Conservation (phyloP, 2,329 filamentous ascomycete genomes). For the Intubia oerlemansii region DNA sequence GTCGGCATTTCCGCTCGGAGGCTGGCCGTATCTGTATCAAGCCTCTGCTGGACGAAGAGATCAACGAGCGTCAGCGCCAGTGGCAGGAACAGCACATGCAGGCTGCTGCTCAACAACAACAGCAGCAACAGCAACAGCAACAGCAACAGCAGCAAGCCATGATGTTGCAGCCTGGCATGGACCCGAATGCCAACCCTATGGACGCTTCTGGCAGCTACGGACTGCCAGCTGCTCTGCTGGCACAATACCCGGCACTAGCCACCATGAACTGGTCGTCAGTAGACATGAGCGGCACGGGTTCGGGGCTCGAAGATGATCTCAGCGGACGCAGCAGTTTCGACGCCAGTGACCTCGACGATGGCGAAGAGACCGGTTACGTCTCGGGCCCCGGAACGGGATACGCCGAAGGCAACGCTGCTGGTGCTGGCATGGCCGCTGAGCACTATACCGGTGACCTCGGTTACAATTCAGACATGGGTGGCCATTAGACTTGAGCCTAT, state of each 20-base stretch:
- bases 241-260: conserved; percentile 85
- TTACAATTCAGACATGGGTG: conserved; percentile 30
- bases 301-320: conserved; percentile 55
- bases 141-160: conserved; percentile 37
- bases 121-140: too few relatives aligned
- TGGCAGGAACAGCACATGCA: conserved; percentile 55
- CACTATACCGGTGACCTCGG: conserved; percentile 32
- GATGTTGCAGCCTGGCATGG: conserved; percentile 20
- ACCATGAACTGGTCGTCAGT: conserved; percentile 58
- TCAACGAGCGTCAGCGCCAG: conserved; percentile 54
- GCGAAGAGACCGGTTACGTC: conserved; percentile 47
- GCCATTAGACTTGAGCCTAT: not conserved
- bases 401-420: too few relatives aligned
- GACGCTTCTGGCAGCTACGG: conserved; percentile 36
- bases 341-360: conserved; percentile 55
- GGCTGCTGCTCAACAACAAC: conserved; percentile 9
- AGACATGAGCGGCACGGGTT: conserved; percentile 46
- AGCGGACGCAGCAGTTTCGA: conserved; percentile 68
- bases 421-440: conserved; percentile 31
- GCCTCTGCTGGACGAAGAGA: conserved; percentile 88
- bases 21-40: conserved; percentile 93
- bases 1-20: conserved; percentile 86
- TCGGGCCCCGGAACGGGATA: conserved; percentile 39
- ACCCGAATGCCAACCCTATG: conserved; percentile 36
- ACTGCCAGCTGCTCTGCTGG: conserved; percentile 70